A percentile compares a stretch with the other conserved stretches of the same genome.
These are phyloP conservation scores for Nakazawaea sp. DNA, from an alignment of 805 yeast genomes.

Conservation along the genomic window DNA sequence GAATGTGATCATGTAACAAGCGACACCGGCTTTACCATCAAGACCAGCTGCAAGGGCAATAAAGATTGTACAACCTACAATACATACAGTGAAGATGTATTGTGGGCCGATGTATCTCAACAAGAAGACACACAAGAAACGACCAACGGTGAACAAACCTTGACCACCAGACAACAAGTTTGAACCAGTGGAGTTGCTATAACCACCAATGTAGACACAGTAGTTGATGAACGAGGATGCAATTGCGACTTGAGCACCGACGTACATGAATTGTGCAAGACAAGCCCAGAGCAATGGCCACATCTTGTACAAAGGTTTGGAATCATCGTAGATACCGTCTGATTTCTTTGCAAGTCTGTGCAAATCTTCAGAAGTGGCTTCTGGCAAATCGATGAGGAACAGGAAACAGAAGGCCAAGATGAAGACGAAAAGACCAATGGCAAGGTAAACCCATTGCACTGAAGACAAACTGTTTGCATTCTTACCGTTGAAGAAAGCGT, in stretches of 20 bases:
- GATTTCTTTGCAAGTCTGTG: constrained; percentile 11
- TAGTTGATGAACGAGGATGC: constrained; percentile 13
- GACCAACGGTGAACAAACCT: constrained; percentile 10
- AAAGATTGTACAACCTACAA: constrained; percentile 6
- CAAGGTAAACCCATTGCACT: constrained; percentile 14
- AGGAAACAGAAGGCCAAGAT: constrained; percentile 11
- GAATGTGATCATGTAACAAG: constrained; percentile 7
- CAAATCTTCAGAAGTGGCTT: constrained; percentile 12
- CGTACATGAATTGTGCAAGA: constrained; percentile 12
- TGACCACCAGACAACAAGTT: constrained; percentile 10
- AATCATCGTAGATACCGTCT: constrained; percentile 12
- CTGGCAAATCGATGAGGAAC: constrained; percentile 13
- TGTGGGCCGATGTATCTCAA: constrained; percentile 11
- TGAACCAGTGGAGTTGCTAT: constrained; percentile 9
- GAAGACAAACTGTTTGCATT: constrained; percentile 10
- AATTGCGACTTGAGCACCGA: constrained; percentile 14
- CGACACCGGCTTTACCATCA: constrained; percentile 12
- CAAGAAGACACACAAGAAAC: constrained; percentile 10
- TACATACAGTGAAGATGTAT: constrained; percentile 9
- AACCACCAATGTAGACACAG: constrained; percentile 3
- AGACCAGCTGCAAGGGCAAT: constrained; percentile 9
- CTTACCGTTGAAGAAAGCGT: constrained; percentile 12
- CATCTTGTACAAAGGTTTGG: constrained; percentile 10
- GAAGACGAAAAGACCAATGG: constrained; percentile 12
- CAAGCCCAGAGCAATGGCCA: constrained; percentile 13